phyloP scores from a whole-genome alignment of 1,284 basidiomycete species.

The Bjerkandera adusta region DNA sequence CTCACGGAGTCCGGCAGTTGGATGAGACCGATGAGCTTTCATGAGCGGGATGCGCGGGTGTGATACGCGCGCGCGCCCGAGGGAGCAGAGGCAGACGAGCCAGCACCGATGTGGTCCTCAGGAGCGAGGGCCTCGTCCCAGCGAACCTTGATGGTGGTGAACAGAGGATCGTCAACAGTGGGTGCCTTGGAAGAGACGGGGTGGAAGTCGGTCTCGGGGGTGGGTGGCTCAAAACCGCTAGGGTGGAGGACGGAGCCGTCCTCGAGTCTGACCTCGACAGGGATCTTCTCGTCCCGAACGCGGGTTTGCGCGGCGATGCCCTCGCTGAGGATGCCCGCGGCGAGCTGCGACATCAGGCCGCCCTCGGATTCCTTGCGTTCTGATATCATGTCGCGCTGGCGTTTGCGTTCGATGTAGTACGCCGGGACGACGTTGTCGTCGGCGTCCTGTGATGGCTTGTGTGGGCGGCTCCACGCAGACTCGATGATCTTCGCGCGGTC shows the following conservation, averaged over 20 bases:
- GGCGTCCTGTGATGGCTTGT: slow-evolving; percentile 26
- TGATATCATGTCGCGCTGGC: slow-evolving; percentile 30
- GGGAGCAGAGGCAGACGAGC: slow-evolving; percentile 4
- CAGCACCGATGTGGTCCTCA: slow-evolving; percentile 6
- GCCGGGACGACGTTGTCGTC: slow-evolving; percentile 31
- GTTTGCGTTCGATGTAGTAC: slow-evolving; percentile 34
- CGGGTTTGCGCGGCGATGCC: slow-evolving; percentile 32
- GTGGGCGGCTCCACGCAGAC: slow-evolving; percentile 21
- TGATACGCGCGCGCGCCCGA: slow-evolving; percentile 21
- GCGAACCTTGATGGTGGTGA: slow-evolving; percentile 25
- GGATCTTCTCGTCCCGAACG: slow-evolving; percentile 32
- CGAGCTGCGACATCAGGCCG: slow-evolving; percentile 33
- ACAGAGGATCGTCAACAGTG: slow-evolving; percentile 21
- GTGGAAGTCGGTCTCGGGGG: slow-evolving; percentile 32
- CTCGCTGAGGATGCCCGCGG: slow-evolving; percentile 33
- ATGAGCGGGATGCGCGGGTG: slow-evolving; percentile 24
- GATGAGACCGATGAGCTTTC: too few relatives aligned
- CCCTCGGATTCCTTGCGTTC: slow-evolving; percentile 34
- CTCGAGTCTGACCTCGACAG: slow-evolving; percentile 28
- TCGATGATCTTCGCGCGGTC: slow-evolving; percentile 21
- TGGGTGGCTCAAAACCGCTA: slow-evolving; percentile 33
- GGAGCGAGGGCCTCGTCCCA: slow-evolving; percentile 26
- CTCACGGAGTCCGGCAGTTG: too few relatives aligned
- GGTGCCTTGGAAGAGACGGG: slow-evolving; percentile 26
- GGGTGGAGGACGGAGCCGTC: slow-evolving; percentile 32